Evolutionary conservation across 2,329 filamentous ascomycete species (phyloP).

Genomic region (Fusarium hainanense): DNA sequence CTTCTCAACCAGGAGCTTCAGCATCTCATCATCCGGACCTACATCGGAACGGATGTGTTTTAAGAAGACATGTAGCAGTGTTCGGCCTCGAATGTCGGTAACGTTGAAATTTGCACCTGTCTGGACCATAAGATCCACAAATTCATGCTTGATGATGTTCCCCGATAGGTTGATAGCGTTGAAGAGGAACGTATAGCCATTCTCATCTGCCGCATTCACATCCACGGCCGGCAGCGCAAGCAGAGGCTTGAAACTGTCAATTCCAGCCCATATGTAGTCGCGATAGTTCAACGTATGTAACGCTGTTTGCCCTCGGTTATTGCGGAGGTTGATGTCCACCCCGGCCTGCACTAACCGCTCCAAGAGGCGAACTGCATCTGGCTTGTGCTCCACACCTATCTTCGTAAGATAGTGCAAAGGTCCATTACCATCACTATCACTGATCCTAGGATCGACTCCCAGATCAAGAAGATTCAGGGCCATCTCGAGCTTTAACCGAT

Average conservation of each 20-base stretch:
- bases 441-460: neutral
- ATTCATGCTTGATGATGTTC: neutral
- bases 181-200: neutral
- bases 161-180: too few relatives aligned
- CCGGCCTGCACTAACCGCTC: neutral
- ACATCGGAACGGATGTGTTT: neutral
- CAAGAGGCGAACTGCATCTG: neutral
- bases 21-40: neutral
- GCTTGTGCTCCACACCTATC: fast-evolving
- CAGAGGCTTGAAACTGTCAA: neutral
- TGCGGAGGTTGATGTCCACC: neutral
- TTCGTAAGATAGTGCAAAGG: neutral
- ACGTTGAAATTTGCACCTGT: neutral
- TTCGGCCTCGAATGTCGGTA: neutral
- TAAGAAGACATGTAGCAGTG: neutral
- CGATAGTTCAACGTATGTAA: neutral
- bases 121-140: neutral
- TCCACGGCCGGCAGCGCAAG: neutral
- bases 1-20: neutral
- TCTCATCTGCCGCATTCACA: neutral
- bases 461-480: neutral
- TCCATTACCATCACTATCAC: neutral
- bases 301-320: neutral
- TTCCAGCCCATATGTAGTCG: neutral
- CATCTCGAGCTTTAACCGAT: too few relatives aligned